Evolutionary conservation across 208 protist genomes (phyloP).

Genomic region (Lotmaria passim): DNA sequence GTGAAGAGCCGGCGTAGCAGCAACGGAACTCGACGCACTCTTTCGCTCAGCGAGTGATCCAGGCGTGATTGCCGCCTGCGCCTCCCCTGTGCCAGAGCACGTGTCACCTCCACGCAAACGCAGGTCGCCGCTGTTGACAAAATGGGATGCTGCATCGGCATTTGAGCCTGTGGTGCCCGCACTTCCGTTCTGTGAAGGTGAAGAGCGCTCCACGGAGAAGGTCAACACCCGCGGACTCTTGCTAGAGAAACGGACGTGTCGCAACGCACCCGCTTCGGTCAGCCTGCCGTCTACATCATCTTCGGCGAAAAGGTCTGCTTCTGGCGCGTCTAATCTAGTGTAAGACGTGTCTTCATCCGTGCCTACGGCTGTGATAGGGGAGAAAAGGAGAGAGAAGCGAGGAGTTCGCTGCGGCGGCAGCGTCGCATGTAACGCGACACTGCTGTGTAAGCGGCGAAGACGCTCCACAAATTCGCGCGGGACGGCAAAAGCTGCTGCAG

Average conservation of each 20-base stretch:
- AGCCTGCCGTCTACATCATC: neutral
- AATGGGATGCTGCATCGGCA: neutral
- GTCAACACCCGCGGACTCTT: slow-evolving; percentile 49
- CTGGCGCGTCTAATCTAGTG: neutral
- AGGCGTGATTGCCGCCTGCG: no score
- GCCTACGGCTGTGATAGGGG: neutral
- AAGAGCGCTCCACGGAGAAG: slow-evolving; percentile 47
- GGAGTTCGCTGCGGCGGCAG: no score
- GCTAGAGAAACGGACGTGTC: slow-evolving; percentile 70
- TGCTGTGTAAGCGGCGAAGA: neutral
- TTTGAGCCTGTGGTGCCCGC: no score
- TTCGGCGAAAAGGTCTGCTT: neutral
- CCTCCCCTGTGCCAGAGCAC: no score
- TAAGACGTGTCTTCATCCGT: neutral
- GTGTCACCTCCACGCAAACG: no score
- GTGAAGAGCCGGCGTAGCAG: neutral
- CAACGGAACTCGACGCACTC: neutral
- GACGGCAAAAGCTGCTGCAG: neutral
- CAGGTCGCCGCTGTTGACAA: no score
- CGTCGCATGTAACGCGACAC: neutral
- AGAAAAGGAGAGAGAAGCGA: neutral
- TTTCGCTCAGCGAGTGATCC: no score
- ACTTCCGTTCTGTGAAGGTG: no score
- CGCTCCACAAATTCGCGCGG: slow-evolving; percentile 6
- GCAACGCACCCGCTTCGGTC: neutral